phyloP scores from a whole-genome alignment of 2,329 filamentous ascomycete species.

The Xylaria sp. region DNA sequence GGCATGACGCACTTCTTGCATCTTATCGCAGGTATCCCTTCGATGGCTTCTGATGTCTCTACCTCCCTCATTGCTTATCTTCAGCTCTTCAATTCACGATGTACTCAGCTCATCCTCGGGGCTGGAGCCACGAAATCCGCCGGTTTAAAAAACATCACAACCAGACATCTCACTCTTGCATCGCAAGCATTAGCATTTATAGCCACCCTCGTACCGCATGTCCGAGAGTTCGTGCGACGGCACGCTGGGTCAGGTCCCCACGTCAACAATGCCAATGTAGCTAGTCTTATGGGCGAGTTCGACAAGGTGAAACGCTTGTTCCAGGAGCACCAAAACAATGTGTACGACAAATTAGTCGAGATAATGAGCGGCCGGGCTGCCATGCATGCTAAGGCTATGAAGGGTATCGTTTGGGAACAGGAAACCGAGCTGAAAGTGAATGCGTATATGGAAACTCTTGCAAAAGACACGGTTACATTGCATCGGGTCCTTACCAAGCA shows the following conservation, averaged over 20 bases:
- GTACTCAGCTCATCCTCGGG: constrained; percentile 95
- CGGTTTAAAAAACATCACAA: constrained; percentile 94
- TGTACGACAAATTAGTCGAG: constrained; percentile 92
- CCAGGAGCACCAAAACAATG: constrained; percentile 89
- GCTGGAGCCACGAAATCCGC: constrained; percentile 90
- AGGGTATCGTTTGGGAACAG: constrained; percentile 79
- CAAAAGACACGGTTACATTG: constrained; percentile 85
- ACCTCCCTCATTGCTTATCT: constrained; percentile 84
- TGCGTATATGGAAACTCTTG: constrained; percentile 85
- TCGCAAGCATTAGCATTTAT: constrained; percentile 91
- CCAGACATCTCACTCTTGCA: constrained; percentile 91
- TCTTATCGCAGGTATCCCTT: constrained; percentile 85
- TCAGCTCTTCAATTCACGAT: constrained; percentile 93
- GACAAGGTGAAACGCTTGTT: constrained; percentile 86
- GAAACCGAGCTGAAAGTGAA: constrained; percentile 61
- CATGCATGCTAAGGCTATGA: constrained; percentile 79
- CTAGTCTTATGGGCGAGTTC: constrained; percentile 80
- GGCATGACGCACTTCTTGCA: constrained; percentile 86
- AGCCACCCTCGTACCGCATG: constrained; percentile 85
- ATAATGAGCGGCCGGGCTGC: constrained; percentile 86
- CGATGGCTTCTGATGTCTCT: constrained; percentile 86
- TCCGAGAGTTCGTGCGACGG: constrained; percentile 89
- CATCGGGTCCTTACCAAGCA: constrained; percentile 87
- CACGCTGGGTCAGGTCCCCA: constrained; percentile 66
- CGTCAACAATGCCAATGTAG: constrained; percentile 58